Percentiles rank a stretch among this genome's conserved stretches.
These are phyloP conservation scores for Noccaea bulbosa DNA, from an alignment of 345 rosid species.

Conservation along the genomic window DNA sequence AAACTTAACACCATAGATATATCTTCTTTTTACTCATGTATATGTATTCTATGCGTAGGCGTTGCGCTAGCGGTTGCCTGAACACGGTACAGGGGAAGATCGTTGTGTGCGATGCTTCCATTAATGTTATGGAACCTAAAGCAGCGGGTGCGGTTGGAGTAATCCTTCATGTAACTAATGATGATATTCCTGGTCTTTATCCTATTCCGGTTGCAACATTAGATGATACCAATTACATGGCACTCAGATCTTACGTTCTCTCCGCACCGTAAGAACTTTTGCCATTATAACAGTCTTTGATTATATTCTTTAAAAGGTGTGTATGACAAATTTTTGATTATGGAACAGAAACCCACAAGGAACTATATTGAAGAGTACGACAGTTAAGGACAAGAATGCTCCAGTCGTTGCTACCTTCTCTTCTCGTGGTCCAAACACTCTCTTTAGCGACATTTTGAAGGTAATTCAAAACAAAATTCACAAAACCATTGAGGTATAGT, in stretches of 20 bases:
- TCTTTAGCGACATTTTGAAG: slow-evolving; percentile 55
- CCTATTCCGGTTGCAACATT: slow-evolving; percentile 42
- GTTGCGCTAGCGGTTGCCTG: slow-evolving; percentile 37
- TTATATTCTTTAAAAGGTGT: slow-evolving; percentile 10
- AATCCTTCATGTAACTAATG: slow-evolving; percentile 22
- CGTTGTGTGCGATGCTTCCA: slow-evolving; percentile 31
- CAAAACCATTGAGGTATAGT: not conserved
- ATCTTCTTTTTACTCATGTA: slow-evolving; percentile 6
- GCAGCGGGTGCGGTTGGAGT: slow-evolving; percentile 49
- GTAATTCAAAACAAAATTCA: slow-evolving; percentile 12
- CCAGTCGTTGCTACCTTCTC: slow-evolving; percentile 53
- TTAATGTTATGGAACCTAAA: not conserved
- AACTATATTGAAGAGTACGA: slow-evolving; percentile 44
- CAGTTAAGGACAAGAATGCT: slow-evolving; percentile 39
- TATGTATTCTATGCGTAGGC: slow-evolving; percentile 28
- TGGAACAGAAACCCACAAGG: slow-evolving; percentile 41
- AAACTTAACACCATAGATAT: not conserved
- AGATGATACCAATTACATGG: slow-evolving; percentile 22
- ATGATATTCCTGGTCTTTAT: slow-evolving; percentile 37
- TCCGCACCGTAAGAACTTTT: slow-evolving; percentile 40
- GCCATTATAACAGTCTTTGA: slow-evolving; percentile 31
- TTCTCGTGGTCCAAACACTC: slow-evolving; percentile 53
- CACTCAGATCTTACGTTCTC: slow-evolving; percentile 42
- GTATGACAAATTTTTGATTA: not conserved
- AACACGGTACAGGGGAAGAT: slow-evolving; percentile 50